Evolutionary conservation across 345 rosid genomes (phyloP), one percentile per base, ranked within the genome.

Genomic region (Linum lewisii): DNA sequence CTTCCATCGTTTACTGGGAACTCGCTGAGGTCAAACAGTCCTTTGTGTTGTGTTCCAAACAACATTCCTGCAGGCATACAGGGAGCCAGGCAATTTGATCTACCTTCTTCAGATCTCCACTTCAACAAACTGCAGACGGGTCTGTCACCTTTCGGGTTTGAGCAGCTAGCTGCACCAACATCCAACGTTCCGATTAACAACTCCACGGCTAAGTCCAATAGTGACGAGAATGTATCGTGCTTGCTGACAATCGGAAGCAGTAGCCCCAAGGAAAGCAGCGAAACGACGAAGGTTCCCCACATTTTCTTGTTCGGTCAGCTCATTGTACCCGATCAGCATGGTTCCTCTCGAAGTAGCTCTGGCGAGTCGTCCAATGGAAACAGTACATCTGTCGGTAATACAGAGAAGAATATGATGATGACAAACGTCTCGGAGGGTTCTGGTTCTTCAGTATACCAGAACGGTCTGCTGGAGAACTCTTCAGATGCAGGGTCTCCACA

Each of bases 61-160:
- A 85, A 79, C 71, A 77, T 80, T 80, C 89, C 97, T 78, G 86
- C 84, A 81, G 92, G 97, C 81, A 82, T 94, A 84, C 99, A 94
- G 99, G 99, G 97, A 94, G 96, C 97, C 99, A 94, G 99, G 99
- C 99, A 94, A 78, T 64, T 80, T 77, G 95, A 82, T 77, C 60
- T 79, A 11, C 18, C 93, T 75, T 68, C 88, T 58, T 73, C 87
- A 53, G 89, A 89, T 70, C 79, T 81, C 74, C 84, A 60, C 77
- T 75, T 78, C 81, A 79, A 72, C 67, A 82, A 72, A 64, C 76
- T 82, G 71, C 88, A 76, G 54, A 65, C 77, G 18, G 78, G 85
- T 51, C 73, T 70, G 47, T 66, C 75, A 66, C 72, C 86, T 24
- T 60, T 73, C 61, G 73, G 73, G 59, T 74, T 78, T 59, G 80